These are phyloP conservation scores for Xylariaceae sp. DNA, from an alignment of 2,329 filamentous ascomycete species.

Conservation along the genomic window DNA sequence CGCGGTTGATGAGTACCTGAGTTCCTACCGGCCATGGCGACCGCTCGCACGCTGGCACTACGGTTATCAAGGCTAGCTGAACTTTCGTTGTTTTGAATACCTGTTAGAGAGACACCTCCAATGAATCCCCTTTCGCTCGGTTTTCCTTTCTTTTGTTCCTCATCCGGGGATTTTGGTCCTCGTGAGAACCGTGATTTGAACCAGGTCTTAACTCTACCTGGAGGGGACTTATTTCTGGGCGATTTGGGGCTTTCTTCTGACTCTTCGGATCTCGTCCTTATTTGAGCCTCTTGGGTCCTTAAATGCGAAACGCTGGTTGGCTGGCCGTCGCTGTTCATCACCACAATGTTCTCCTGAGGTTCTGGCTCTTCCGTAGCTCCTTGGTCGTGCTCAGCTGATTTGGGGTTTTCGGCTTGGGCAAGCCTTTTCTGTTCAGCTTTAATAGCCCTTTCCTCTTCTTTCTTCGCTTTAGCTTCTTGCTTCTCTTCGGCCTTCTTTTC, in stretches of 20 bases:
- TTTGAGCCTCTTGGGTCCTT: conserved; percentile 10
- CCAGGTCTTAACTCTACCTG: conserved; percentile 56
- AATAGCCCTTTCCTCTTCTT: conserved; percentile 59
- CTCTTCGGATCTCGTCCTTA: conserved; percentile 19
- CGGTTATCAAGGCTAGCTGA: conserved; percentile 51
- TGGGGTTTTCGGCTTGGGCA: conserved; percentile 61
- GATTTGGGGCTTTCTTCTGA: conserved; percentile 32
- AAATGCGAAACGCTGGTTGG: conserved; percentile 31
- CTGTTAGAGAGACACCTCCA: conserved; percentile 57
- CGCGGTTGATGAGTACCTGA: conserved; percentile 27
- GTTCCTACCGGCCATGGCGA: conserved; percentile 52
- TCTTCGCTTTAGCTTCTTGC: conserved; percentile 44
- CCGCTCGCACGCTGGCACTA: conserved; percentile 53
- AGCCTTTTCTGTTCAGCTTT: conserved; percentile 61
- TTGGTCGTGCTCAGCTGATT: conserved; percentile 45
- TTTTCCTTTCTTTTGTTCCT: conserved; percentile 41
- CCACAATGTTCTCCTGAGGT: conserved; percentile 18
- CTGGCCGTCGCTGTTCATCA: conserved; percentile 35
- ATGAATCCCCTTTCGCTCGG: conserved; percentile 52
- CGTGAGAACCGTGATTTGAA: conserved; percentile 60
- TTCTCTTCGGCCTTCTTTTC: conserved; percentile 59
- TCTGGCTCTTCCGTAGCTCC: conserved; percentile 39
- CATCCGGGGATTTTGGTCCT: conserved; percentile 49
- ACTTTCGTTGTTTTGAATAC: conserved; percentile 50
- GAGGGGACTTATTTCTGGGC: conserved; percentile 32